Percentiles rank a stretch among this genome's conserved stretches.
Conservation (phyloP, 306 rosid genomes). For the Lagenaria siceraria region DNA sequence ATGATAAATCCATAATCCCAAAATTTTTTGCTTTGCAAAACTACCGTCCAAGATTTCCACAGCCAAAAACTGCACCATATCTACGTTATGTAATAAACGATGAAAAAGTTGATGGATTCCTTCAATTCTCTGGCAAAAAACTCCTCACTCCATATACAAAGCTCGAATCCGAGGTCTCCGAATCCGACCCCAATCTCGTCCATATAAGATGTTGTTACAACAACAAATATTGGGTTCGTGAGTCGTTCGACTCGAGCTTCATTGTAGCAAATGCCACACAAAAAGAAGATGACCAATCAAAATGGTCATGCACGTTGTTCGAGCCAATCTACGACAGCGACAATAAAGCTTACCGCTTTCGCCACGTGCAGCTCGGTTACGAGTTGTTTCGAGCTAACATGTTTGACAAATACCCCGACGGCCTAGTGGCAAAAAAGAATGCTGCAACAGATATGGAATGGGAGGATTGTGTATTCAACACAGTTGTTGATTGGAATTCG, state of each 20-base stretch:
- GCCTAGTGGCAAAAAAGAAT: not conserved
- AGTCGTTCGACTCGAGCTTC: not conserved
- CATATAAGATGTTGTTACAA: not conserved
- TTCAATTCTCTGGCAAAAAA: not conserved
- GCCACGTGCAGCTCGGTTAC: not conserved
- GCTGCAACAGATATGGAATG: too few species aligned
- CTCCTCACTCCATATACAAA: not conserved
- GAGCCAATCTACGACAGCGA: not conserved
- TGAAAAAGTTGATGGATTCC: not conserved
- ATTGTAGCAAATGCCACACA: not conserved
- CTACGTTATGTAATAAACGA: not conserved
- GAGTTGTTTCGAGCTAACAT: not conserved
- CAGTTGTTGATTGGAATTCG: not conserved
- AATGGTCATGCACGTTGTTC: not conserved
- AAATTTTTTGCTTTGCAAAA: not conserved
- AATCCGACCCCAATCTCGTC: not conserved
- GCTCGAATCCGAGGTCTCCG: not conserved
- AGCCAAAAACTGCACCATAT: not conserved
- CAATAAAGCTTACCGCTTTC: not conserved
- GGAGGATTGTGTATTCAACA: not conserved
- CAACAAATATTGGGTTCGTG: not conserved
- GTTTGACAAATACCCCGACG: too few species aligned
- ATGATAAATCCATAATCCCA: not conserved
- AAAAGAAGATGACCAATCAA: not conserved
- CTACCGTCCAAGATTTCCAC: not conserved